A percentile compares a stretch with the other conserved stretches of the same genome.
phyloP scores from a whole-genome alignment of 257 asterid species.

The Nicotiana tabacum region DNA sequence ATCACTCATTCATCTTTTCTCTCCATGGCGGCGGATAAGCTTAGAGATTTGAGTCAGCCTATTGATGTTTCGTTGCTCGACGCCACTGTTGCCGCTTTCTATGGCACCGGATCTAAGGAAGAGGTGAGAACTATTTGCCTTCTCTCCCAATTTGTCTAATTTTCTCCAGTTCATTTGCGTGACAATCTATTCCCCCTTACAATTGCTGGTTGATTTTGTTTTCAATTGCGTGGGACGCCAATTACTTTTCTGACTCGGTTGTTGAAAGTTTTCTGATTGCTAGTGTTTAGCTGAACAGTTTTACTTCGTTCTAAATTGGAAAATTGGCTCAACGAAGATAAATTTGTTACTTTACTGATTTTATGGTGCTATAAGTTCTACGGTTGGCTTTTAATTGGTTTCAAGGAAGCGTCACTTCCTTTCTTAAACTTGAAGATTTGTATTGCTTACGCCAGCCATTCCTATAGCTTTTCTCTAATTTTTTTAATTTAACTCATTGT shows the following conservation, averaged over 20 bases:
- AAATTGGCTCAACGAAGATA: background rate
- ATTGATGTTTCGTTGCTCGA: slow-evolving; percentile 80
- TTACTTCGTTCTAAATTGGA: background rate
- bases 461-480: background rate
- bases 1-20: slow-evolving; percentile 19
- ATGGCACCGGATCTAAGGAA: slow-evolving; percentile 97
- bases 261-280: background rate
- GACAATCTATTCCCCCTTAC: background rate
- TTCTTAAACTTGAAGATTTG: no score
- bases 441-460: background rate
- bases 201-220: background rate
- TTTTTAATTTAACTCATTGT: background rate
- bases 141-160: background rate
- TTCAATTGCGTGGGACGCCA: background rate
- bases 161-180: background rate
- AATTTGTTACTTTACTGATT: background rate
- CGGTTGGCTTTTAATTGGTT: background rate
- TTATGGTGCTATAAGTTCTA: background rate
- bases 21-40: slow-evolving; percentile 81
- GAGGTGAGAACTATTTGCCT: slow-evolving; percentile 48
- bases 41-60: slow-evolving; percentile 87
- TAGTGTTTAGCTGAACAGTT: background rate
- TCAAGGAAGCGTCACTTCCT: background rate
- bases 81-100: slow-evolving; percentile 89
- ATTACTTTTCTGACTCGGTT: background rate